Evolutionary conservation across 2,329 filamentous ascomycete genomes (phyloP).

Genomic region (Coleophoma eucalyptorum): DNA sequence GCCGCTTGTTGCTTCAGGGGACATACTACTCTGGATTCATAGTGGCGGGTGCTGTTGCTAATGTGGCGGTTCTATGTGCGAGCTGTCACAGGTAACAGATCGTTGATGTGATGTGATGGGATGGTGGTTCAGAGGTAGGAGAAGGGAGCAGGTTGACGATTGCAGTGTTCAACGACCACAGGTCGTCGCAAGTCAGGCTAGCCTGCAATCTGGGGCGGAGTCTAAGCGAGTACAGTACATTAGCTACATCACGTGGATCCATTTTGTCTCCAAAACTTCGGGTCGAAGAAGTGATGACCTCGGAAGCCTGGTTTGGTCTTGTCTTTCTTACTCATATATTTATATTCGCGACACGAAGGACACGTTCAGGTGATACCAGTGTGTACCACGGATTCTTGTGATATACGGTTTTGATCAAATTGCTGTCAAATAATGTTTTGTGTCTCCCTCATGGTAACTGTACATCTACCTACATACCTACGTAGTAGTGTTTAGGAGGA

Average conservation of each 20-base stretch:
- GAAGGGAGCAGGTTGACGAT: conserved; percentile 6
- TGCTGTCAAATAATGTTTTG: too few relatives aligned
- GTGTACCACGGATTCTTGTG: too few relatives aligned
- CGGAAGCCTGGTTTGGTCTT: too few relatives aligned
- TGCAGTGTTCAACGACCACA: conserved; percentile 11
- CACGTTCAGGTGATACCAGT: too few relatives aligned
- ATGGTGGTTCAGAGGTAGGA: conserved; percentile 9
- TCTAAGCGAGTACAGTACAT: background rate
- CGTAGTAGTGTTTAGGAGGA: background rate
- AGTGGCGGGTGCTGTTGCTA: conserved; percentile 32
- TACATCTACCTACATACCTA: too few relatives aligned
- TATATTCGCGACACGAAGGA: too few relatives aligned
- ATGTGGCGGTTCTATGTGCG: background rate
- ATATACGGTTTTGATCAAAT: too few relatives aligned
- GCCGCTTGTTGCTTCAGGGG: conserved; percentile 21
- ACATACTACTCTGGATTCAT: conserved; percentile 95
- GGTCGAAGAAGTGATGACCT: too few relatives aligned
- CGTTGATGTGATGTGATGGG: conserved; percentile 11
- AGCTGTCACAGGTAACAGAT: conserved; percentile 3
- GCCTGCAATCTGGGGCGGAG: background rate
- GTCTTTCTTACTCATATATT: too few relatives aligned
- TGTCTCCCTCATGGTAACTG: too few relatives aligned
- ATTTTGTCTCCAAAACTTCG: too few relatives aligned
- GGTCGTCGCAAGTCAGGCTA: conserved; percentile 1
- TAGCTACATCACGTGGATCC: background rate